A percentile compares a stretch with the other conserved stretches of the same genome.
Evolutionary conservation across 2,329 filamentous ascomycete species (phyloP).

Genomic region (Colletotrichum euphorbiae): DNA sequence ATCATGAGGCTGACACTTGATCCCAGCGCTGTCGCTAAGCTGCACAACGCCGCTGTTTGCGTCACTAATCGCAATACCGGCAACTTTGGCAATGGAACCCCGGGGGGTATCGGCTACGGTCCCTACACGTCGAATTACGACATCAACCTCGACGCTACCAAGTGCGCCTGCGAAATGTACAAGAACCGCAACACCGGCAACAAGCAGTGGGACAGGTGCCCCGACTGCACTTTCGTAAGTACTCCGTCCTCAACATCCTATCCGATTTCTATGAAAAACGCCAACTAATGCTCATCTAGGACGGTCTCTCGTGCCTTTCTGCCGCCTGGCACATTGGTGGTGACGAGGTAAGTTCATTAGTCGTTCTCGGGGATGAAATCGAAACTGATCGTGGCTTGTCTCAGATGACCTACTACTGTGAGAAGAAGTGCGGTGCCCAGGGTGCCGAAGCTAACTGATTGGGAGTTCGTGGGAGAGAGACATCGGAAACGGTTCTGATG

Average conservation of each 20-base stretch:
- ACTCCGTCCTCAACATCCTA: background rate
- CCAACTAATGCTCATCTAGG: background rate
- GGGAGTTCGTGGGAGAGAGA: background rate
- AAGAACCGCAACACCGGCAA: conserved; percentile 39
- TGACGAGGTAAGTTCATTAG: conserved; percentile 23
- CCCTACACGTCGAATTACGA: conserved; percentile 29
- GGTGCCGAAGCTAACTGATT: conserved; percentile 37
- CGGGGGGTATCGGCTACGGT: conserved; percentile 25
- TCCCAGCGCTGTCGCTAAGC: conserved; percentile 14
- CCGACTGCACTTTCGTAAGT: conserved; percentile 34
- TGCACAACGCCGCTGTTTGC: conserved; percentile 28
- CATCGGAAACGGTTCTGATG: background rate
- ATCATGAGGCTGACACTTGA: background rate
- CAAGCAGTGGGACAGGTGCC: conserved; percentile 40
- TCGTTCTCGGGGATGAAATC: background rate
- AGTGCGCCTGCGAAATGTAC: conserved; percentile 38
- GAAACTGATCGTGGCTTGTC: background rate
- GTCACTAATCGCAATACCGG: conserved; percentile 3
- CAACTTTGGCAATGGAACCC: conserved; percentile 28
- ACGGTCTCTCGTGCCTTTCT: conserved; percentile 36
- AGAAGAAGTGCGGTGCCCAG: conserved; percentile 39
- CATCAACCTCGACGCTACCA: conserved; percentile 24
- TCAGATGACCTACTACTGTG: conserved; percentile 40
- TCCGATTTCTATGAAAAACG: background rate
- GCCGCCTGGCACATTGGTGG: conserved; percentile 38